Conservation (phyloP, 2,329 filamentous ascomycete species). For the Cordyceps fumosorosea region DNA sequence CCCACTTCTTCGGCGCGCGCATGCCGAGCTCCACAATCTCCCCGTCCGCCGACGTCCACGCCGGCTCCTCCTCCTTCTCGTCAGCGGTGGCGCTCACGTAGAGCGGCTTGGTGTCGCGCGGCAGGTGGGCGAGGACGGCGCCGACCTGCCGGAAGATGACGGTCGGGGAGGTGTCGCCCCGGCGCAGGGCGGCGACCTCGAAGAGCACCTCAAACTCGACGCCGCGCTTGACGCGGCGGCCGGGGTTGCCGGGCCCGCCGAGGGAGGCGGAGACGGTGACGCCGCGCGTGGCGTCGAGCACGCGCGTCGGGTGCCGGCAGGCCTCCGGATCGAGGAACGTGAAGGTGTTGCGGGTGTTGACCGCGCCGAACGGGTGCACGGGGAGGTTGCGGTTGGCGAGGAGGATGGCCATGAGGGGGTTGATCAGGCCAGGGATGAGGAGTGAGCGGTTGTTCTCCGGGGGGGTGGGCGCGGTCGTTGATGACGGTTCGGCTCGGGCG, state of each 20-base stretch:
- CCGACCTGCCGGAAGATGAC: slow-evolving; percentile 12
- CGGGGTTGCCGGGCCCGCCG: slow-evolving; percentile 8
- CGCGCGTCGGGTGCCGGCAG: slow-evolving; percentile 9
- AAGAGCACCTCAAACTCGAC: slow-evolving; percentile 13
- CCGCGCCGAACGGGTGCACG: slow-evolving; percentile 12
- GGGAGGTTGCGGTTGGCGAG: slow-evolving; percentile 12
- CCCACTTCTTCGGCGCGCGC: slow-evolving; percentile 11
- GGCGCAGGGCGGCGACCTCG: slow-evolving; percentile 4
- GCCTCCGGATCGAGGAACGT: slow-evolving; percentile 12
- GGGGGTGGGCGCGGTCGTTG: background rate
- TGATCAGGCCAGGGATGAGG: slow-evolving; percentile 11
- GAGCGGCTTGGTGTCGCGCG: slow-evolving; percentile 9
- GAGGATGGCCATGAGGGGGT: slow-evolving; percentile 14
- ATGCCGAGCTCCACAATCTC: slow-evolving; percentile 12
- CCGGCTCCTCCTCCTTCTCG: background rate
- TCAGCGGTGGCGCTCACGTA: background rate
- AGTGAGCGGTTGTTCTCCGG: slow-evolving; percentile 6
- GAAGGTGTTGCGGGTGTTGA: slow-evolving; percentile 13
- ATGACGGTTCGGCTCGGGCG: background rate
- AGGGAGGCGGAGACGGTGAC: slow-evolving; percentile 12
- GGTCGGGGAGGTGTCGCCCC: slow-evolving; percentile 10
- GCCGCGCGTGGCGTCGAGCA: slow-evolving; percentile 7
- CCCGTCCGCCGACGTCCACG: slow-evolving; percentile 7
- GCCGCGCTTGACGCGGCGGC: slow-evolving; percentile 12
- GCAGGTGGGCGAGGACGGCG: slow-evolving; percentile 7